Conservation (phyloP, 2,329 filamentous ascomycete species). For the Botryotinia convoluta region DNA sequence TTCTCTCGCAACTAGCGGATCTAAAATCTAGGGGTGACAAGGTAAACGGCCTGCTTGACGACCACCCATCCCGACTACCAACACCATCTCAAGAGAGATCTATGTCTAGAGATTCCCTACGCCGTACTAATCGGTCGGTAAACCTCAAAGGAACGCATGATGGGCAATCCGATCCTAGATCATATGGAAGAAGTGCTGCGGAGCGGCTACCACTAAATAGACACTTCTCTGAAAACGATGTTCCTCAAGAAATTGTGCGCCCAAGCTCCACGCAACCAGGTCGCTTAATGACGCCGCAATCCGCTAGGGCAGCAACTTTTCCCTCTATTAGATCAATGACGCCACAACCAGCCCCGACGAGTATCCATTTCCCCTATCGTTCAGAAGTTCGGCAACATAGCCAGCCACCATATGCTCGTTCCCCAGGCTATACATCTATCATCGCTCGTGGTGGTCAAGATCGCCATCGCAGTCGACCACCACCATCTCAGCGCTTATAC, state of each 20-base stretch:
- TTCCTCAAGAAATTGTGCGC: neutral
- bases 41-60: neutral
- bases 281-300: constrained; percentile 1
- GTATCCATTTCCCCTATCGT: neutral
- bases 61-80: neutral
- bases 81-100: neutral
- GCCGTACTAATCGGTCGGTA: neutral
- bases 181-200: constrained; percentile 2
- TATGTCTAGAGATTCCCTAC: neutral
- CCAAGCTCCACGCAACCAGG: neutral
- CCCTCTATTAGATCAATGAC: neutral
- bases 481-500: constrained; percentile 2
- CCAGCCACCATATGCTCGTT: constrained; percentile 1
- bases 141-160: constrained; percentile 4
- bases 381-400: constrained; percentile 7
- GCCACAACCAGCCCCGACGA: neutral
- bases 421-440: neutral
- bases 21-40: neutral
- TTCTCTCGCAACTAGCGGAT: neutral
- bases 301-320: neutral
- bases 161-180: constrained; percentile 8
- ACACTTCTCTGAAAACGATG: neutral
- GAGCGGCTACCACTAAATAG: neutral
- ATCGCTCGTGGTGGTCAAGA: neutral
- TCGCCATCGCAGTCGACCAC: neutral